phyloP scores from a whole-genome alignment of 495 filamentous ascomycete species.

The Penicillium paxilli region DNA sequence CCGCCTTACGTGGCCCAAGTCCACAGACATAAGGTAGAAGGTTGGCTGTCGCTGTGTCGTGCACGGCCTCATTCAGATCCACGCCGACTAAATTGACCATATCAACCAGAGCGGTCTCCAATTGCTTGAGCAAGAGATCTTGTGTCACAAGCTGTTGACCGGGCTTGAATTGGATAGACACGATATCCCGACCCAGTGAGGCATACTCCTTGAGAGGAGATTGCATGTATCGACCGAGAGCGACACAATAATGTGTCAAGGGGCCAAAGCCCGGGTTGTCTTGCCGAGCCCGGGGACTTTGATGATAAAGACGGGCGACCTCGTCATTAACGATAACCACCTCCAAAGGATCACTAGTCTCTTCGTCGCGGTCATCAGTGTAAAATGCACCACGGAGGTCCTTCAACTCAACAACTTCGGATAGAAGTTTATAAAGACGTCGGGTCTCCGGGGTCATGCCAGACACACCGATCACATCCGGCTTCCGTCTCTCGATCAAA shows the following conservation, averaged over 20 bases:
- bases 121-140: constrained; percentile 78
- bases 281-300: constrained; percentile 73
- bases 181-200: constrained; percentile 81
- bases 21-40: constrained; percentile 90
- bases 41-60: constrained; percentile 75
- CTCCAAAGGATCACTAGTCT: constrained; percentile 71
- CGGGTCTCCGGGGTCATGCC: constrained; percentile 90
- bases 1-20: constrained; percentile 89
- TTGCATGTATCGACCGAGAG: constrained; percentile 85
- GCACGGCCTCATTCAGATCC: constrained; percentile 87
- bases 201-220: constrained; percentile 95
- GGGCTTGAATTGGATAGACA: constrained; percentile 82
- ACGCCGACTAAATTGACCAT: constrained; percentile 97
- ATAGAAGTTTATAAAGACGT: constrained; percentile 75
- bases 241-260: constrained; percentile 84
- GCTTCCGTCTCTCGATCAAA: constrained; percentile 70
- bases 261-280: constrained; percentile 79
- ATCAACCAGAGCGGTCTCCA: constrained; percentile 94
- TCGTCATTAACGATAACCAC: constrained; percentile 94
- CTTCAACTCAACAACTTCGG: constrained; percentile 71
- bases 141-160: constrained; percentile 85
- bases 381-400: constrained; percentile 73
- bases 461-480: constrained; percentile 86
- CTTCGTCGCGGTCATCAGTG: constrained; percentile 60
- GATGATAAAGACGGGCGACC: constrained; percentile 89